Evolutionary conservation across 176 grass and related monocot species (phyloP), one percentile per base, ranked within the genome.

Genomic region (Saccharum officinarum): DNA sequence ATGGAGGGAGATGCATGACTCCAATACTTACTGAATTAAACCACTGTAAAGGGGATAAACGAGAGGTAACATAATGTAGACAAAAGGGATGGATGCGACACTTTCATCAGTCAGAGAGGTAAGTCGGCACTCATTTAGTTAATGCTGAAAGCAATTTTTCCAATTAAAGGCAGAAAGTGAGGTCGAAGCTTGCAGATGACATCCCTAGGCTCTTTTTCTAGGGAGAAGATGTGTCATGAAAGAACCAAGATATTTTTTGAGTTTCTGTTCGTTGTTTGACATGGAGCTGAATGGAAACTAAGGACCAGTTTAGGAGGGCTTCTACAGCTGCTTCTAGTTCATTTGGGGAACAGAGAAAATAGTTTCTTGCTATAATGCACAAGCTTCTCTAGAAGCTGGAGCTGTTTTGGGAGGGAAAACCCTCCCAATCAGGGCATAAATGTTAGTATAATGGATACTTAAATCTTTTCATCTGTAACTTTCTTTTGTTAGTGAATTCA

Each of bases 121-220:
- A 73, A 38, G 57, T 80, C 86, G 57, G 73, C 73, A 68, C 68
- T 4, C 14, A 26, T 47, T 71, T 60, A 83, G 74, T 79, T 67
- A 87, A 75, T 41, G 49, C 47, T 25, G n/a, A 69, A 28, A 75
- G 49, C 38, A 70, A 69, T 11, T 75, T 79, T 82, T 69, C 38
- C 22, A 87, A 52, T 75, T 75, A 36, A 80, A 40, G 22, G 8
- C 8, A 83, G 61, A 87, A 87, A 83, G 36, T 83, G 88, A 89
- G 54, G 63, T 40, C 3, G 49, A 61, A 36, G 36, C 41, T 71
- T 83, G 60, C 49, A 20, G 12, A 28, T 61, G 44, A 67, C 17
- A 78, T 79, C 75, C 73, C 28, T 66, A 83, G 22, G 71, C 50
- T 72, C 49, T 66, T 82, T 75, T 36, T 36, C 34, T 83, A 22